These are phyloP conservation scores for Russula dissimulans DNA, from an alignment of 768 basidiomycete genomes.

Conservation along the genomic window DNA sequence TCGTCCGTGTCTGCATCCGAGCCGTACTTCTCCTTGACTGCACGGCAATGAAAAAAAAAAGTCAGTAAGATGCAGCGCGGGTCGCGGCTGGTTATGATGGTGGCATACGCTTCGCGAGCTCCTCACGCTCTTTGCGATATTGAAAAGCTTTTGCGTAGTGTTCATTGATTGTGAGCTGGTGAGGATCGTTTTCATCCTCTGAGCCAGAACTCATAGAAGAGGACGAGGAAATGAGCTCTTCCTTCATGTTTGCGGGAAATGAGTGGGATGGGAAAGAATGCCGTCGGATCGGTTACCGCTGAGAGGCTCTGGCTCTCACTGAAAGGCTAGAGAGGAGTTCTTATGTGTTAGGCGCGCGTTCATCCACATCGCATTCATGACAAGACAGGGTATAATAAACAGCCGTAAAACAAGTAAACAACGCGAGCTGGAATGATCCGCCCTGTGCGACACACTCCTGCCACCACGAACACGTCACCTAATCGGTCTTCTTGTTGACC, in stretches of 20 bases:
- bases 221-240: slow-evolving; percentile 8
- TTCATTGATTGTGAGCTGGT: slow-evolving; percentile 60
- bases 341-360: no score
- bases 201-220: background rate
- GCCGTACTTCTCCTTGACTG: slow-evolving; percentile 85
- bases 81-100: no score
- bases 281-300: background rate
- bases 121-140: slow-evolving; percentile 76
- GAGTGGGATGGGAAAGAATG: no score
- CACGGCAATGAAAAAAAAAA: slow-evolving; percentile 1
- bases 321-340: no score
- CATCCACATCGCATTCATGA: no score
- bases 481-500: background rate
- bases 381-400: no score
- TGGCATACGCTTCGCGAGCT: slow-evolving; percentile 62
- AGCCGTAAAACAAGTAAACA: no score
- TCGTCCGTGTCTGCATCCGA: slow-evolving; percentile 54
- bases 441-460: background rate
- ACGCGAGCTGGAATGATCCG: no score
- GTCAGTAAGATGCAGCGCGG: background rate
- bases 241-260: slow-evolving; percentile 5
- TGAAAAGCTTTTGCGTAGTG: slow-evolving; percentile 78
- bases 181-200: slow-evolving; percentile 31
- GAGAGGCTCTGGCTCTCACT: no score
- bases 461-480: background rate